Evolutionary conservation across 306 rosid species (phyloP).

Genomic region (Oxytropis ochrocephala): DNA sequence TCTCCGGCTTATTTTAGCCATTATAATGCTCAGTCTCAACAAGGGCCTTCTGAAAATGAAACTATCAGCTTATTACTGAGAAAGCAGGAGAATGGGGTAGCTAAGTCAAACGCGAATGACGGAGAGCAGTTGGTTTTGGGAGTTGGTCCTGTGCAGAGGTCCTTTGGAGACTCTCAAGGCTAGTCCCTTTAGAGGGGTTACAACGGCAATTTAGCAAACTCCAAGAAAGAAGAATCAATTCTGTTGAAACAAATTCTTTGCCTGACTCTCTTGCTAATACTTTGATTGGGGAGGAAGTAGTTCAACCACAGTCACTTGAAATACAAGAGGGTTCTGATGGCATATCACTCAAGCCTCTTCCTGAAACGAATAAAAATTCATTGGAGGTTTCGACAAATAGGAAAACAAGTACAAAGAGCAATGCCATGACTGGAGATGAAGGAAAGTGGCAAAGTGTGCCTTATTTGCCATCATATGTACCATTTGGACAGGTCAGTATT

Average conservation of each 20-base stretch:
- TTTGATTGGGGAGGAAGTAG: constrained; percentile 61
- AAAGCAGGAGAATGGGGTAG: constrained; percentile 45
- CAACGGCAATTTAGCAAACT: constrained; percentile 53
- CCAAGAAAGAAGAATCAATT: constrained; percentile 37
- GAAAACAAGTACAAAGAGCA: constrained; percentile 39
- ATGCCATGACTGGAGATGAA: constrained; percentile 37
- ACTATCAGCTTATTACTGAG: constrained; percentile 26
- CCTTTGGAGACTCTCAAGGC: constrained; percentile 88
- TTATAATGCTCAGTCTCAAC: constrained; percentile 71
- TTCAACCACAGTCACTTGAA: constrained; percentile 84
- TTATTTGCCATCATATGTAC: constrained; percentile 91
- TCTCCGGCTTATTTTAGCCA: constrained; percentile 98
- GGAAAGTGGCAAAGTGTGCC: constrained; percentile 75
- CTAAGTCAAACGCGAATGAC: constrained; percentile 47
- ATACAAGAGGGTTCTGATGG: constrained; percentile 91
- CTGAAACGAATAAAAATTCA: constrained; percentile 37
- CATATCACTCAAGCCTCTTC: constrained; percentile 83
- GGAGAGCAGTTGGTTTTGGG: constrained; percentile 88
- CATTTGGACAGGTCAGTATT: constrained; percentile 79
- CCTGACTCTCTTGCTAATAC: constrained; percentile 47
- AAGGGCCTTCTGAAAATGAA: constrained; percentile 38
- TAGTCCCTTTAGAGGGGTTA: constrained; percentile 83
- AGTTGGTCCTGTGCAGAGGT: constrained; percentile 86
- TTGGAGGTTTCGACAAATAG: constrained; percentile 39
- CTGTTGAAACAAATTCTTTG: constrained; percentile 37